Percentiles rank a stretch among this genome's conserved stretches.
phyloP scores from a whole-genome alignment of 163 green algal genomes.

The Chloromonas sp. region DNA sequence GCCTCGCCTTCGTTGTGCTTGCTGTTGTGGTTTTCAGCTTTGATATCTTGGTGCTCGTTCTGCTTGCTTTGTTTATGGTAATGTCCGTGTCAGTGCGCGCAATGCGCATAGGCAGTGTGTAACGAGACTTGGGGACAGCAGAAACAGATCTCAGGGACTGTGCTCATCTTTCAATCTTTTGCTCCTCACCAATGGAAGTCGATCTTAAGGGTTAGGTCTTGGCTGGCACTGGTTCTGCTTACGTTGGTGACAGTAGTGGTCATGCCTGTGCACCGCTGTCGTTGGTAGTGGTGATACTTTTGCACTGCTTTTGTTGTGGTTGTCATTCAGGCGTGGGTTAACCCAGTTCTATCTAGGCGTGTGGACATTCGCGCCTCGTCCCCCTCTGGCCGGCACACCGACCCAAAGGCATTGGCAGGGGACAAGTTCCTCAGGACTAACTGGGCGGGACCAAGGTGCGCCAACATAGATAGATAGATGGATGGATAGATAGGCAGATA shows the following conservation, averaged over 20 bases:
- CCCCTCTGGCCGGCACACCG: slow-evolving; percentile 47
- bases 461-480: not conserved
- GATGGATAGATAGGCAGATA: not conserved
- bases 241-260: not conserved
- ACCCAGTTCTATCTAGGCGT: slow-evolving; percentile 59
- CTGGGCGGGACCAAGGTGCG: slow-evolving; percentile 52
- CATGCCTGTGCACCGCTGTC: too few relatives aligned
- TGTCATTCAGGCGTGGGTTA: slow-evolving; percentile 66
- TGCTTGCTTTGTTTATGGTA: too few relatives aligned
- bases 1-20: too few relatives aligned
- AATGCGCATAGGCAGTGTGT: too few relatives aligned
- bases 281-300: too few relatives aligned
- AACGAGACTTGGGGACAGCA: too few relatives aligned
- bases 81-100: too few relatives aligned
- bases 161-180: too few relatives aligned
- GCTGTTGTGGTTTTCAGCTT: too few relatives aligned
- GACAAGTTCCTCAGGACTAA: slow-evolving; percentile 60
- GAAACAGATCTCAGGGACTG: too few relatives aligned
- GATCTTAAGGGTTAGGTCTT: not conserved
- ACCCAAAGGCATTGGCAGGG: slow-evolving; percentile 58
- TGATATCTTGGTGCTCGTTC: too few relatives aligned
- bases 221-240: not conserved
- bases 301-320: not conserved
- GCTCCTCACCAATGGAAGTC: not conserved
- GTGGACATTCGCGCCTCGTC: slow-evolving; percentile 41